phyloP scores from a whole-genome alignment of 495 filamentous ascomycete species.

The Hypomontagnella submonticulosa region DNA sequence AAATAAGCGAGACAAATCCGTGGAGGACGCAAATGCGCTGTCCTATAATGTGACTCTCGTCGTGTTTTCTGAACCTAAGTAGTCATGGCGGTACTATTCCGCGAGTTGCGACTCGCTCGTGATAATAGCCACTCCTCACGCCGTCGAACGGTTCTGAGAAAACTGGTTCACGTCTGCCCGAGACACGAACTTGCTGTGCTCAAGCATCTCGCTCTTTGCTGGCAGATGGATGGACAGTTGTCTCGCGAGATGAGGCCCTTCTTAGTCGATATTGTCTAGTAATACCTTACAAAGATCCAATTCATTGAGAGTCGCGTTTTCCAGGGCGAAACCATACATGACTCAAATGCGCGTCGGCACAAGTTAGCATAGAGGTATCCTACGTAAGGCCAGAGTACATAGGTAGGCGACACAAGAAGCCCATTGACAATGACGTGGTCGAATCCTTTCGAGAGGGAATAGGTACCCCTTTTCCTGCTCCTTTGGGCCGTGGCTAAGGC shows the following conservation, averaged over 20 bases:
- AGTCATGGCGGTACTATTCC: conserved; percentile 5
- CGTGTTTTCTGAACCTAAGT: conserved; percentile 3
- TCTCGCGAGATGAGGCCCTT: conserved; percentile 11
- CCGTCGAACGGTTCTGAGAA: conserved; percentile 7
- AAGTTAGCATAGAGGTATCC: too few relatives aligned
- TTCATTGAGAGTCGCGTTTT: too few relatives aligned
- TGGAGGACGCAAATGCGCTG: conserved; percentile 8
- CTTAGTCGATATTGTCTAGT: neutral
- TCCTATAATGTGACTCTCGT: conserved; percentile 3
- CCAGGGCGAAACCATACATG: too few relatives aligned
- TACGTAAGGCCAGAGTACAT: too few relatives aligned
- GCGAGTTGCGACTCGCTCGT: neutral
- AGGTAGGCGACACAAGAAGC: too few relatives aligned
- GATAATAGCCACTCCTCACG: neutral
- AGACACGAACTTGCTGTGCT: conserved; percentile 15
- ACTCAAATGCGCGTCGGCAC: too few relatives aligned
- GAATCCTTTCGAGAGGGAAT: too few relatives aligned
- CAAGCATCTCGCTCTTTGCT: neutral
- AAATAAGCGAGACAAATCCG: conserved; percentile 2
- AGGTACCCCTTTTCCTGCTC: too few relatives aligned
- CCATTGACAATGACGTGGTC: too few relatives aligned
- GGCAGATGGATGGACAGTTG: conserved; percentile 10
- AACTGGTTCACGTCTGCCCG: conserved; percentile 8
- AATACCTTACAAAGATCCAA: neutral
- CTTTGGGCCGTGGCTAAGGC: too few relatives aligned